Evolutionary conservation across 1,139 yeast genomes (phyloP), one percentile per base, ranked within the genome.

Genomic region (Arxiozyma slooffiae): DNA sequence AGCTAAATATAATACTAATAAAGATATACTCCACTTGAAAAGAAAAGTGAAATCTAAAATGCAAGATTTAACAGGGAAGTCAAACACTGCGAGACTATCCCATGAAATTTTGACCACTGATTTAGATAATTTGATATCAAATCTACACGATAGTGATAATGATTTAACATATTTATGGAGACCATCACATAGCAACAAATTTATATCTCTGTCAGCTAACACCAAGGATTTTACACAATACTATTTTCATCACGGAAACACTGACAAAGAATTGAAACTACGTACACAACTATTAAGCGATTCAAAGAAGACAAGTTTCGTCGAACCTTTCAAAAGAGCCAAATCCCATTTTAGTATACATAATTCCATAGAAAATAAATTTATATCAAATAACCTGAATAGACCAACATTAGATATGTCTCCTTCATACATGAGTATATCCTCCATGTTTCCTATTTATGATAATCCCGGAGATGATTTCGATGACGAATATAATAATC

Each of bases 31-130:
- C 54, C 83, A 82, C 49, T 68, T 84, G 50, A 81, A 82, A 41
- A 80, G 78, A 60, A 85, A 74, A 24, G 86, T 86, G 44, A 85
- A 83, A 59, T 77, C 77, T 34, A 83, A 90, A 0, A 87, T 87
- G 47, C 87, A 82, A 60, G 95, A 86, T 60, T 73, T 80, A 4
- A 70, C 78, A 0, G 71, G 73, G 24, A 68, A 67, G 51, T 60
- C 62, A 7, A 63, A 67, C 37, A 64, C 74, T 6, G 68, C 69
- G 23, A 73, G 71, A 48, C 57, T 66, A 11, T 69, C 78, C 2
- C 67, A 71, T 24, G 79, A 75, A 47, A 72, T 75, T 18, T 72
- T 79, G 49, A 77, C 82, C 0, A 61, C 72, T 5, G 80, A 78
- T 49, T 58, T 79, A 24, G 82, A 76, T 38, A 68, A 69, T 41